Evolutionary conservation across 73 alveolate species (phyloP).

Genomic region (Paramecium caudatum): DNA sequence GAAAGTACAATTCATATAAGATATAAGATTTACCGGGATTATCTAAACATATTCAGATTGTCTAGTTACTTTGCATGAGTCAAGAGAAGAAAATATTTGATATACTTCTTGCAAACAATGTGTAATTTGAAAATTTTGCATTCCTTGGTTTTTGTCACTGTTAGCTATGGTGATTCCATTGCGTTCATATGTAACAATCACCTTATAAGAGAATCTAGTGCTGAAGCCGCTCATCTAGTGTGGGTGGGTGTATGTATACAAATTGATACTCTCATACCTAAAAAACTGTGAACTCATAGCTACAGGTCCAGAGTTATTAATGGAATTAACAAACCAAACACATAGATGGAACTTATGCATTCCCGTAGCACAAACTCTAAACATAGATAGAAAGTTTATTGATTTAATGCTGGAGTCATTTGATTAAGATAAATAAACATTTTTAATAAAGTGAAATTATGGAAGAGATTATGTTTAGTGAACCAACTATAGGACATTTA

Average conservation of each 20-base stretch:
- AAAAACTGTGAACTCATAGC: not conserved
- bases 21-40: conserved; percentile 73
- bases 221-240: not conserved
- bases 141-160: conserved; percentile 62
- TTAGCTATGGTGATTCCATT: conserved; percentile 65
- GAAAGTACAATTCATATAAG: conserved; percentile 37
- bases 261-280: not conserved
- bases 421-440: conserved; percentile 17
- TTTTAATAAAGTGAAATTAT: not conserved
- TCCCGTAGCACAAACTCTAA: not conserved
- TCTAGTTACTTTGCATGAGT: conserved; percentile 47
- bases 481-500: conserved; percentile 22
- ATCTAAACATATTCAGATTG: conserved; percentile 66
- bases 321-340: not conserved
- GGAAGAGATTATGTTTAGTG: conserved; percentile 23
- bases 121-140: conserved; percentile 54
- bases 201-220: not conserved
- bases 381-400: not conserved
- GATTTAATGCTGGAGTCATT: conserved; percentile 24
- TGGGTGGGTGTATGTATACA: not conserved
- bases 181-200: not conserved
- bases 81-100: conserved; percentile 17
- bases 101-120: not conserved
- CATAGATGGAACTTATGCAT: not conserved
- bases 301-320: conserved; percentile 28